Percentiles rank a stretch among this genome's conserved stretches.
Conservation (phyloP, 768 basidiomycete genomes). For the Boletus sp. region DNA sequence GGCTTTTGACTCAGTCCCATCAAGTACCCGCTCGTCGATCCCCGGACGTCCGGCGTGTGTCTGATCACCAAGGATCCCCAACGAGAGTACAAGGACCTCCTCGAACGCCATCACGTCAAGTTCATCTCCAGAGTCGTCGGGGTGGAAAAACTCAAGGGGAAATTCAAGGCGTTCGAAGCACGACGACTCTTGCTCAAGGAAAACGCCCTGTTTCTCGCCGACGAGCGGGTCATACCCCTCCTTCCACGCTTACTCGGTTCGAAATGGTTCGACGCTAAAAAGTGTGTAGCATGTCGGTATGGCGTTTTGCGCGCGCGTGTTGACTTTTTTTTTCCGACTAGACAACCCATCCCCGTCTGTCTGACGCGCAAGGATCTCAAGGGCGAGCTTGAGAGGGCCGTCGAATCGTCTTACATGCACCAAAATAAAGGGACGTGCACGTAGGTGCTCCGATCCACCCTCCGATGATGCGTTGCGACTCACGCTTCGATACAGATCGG, state of each 20-base stretch:
- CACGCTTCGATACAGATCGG: slow-evolving; percentile 49
- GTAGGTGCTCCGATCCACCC: slow-evolving; percentile 45
- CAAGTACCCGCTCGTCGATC: slow-evolving; percentile 80
- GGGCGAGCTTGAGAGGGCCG: slow-evolving; percentile 86
- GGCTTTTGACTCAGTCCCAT: slow-evolving; percentile 48
- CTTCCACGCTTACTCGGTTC: slow-evolving; percentile 85
- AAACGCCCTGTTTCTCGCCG: slow-evolving; percentile 90
- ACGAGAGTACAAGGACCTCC: slow-evolving; percentile 91
- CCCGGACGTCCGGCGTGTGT: slow-evolving; percentile 76
- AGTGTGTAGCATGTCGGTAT: slow-evolving; percentile 56
- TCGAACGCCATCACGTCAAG: slow-evolving; percentile 73
- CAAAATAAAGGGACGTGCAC: slow-evolving; percentile 92
- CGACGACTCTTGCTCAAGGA: slow-evolving; percentile 82
- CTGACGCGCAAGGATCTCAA: slow-evolving; percentile 88
- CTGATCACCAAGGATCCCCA: slow-evolving; percentile 96
- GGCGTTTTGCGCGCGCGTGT: neutral
- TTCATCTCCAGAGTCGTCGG: slow-evolving; percentile 94
- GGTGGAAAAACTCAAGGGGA: slow-evolving; percentile 88
- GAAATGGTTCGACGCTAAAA: slow-evolving; percentile 93
- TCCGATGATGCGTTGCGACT: neutral
- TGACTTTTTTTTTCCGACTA: neutral
- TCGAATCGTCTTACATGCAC: slow-evolving; percentile 94
- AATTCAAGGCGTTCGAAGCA: slow-evolving; percentile 83
- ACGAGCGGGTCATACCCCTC: slow-evolving; percentile 85
- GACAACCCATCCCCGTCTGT: slow-evolving; percentile 95